phyloP scores from a whole-genome alignment of 2,329 filamentous ascomycete genomes.

The Cryphonectria nitschkei region DNA sequence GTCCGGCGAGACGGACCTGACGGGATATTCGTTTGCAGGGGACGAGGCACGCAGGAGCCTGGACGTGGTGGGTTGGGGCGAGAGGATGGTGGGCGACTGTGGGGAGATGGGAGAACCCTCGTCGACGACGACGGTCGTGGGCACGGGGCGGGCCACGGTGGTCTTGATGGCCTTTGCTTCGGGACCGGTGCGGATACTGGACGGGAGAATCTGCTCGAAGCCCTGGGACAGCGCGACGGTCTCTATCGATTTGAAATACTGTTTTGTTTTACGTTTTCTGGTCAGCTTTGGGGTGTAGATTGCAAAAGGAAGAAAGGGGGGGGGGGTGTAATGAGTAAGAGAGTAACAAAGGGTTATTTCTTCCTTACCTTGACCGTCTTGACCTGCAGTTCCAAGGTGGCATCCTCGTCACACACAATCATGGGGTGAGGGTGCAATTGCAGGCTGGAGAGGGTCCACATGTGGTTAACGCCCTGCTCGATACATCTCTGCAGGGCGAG shows the following conservation, averaged over 20 bases:
- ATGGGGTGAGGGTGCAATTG: conserved; percentile 75
- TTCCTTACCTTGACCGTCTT: conserved; percentile 60
- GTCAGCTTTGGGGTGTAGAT: not conserved
- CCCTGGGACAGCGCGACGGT: conserved; percentile 52
- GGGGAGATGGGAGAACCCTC: conserved; percentile 37
- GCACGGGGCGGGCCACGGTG: conserved; percentile 31
- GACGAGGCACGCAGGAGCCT: conserved; percentile 54
- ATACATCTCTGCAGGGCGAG: conserved; percentile 73
- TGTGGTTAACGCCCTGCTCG: conserved; percentile 76
- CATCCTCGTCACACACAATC: conserved; percentile 76
- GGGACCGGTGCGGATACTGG: conserved; percentile 57
- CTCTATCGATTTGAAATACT: conserved; percentile 66
- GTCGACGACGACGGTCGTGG: conserved; percentile 44
- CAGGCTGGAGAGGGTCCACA: conserved; percentile 77
- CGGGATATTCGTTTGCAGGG: conserved; percentile 58
- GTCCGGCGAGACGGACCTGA: conserved; percentile 59
- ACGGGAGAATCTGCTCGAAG: conserved; percentile 52
- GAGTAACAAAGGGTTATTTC: too few species aligned
- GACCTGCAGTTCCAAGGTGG: conserved; percentile 65
- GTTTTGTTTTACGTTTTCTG: conserved; percentile 1
- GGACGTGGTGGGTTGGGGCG: conserved; percentile 60
- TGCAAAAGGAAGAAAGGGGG: too few species aligned
- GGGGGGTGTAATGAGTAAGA: not conserved
- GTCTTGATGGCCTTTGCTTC: conserved; percentile 27
- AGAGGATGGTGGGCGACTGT: conserved; percentile 47